These are phyloP conservation scores for Phlebopus sp. DNA, from an alignment of 1,284 basidiomycete genomes.

Conservation along the genomic window DNA sequence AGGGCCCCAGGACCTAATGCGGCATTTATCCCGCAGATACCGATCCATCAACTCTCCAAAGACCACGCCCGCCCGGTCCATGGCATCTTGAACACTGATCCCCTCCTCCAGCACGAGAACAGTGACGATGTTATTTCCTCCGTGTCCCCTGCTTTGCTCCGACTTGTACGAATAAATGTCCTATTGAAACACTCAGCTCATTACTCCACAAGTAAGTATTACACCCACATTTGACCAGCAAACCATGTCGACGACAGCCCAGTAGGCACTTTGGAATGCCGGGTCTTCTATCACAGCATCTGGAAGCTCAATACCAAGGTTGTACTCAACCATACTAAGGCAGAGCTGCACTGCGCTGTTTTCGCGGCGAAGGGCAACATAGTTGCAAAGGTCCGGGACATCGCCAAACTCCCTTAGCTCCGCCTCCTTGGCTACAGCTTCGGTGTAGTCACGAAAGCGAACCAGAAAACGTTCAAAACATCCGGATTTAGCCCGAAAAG, in stretches of 20 bases:
- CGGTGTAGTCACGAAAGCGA: conserved; percentile 55
- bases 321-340: conserved; percentile 60
- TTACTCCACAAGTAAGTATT: neutral
- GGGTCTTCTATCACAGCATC: conserved; percentile 57
- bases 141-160: conserved; percentile 65
- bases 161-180: conserved; percentile 71
- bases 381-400: conserved; percentile 51
- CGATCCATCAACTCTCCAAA: conserved; percentile 48
- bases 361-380: conserved; percentile 55
- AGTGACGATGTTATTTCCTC: conserved; percentile 64
- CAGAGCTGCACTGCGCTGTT: conserved; percentile 67
- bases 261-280: conserved; percentile 52
- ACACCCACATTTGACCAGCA: conserved; percentile 65
- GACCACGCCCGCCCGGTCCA: conserved; percentile 52
- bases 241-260: conserved; percentile 60
- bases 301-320: conserved; percentile 58
- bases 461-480: conserved; percentile 49
- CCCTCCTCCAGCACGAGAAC: conserved; percentile 57
- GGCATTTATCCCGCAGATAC: conserved; percentile 45
- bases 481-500: conserved; percentile 44
- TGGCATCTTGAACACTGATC: conserved; percentile 53
- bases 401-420: conserved; percentile 54
- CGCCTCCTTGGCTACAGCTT: conserved; percentile 54
- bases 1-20: conserved; percentile 50
- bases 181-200: conserved; percentile 30